These are phyloP conservation scores for Purshia tridentata DNA, from an alignment of 306 rosid genomes.

Conservation along the genomic window DNA sequence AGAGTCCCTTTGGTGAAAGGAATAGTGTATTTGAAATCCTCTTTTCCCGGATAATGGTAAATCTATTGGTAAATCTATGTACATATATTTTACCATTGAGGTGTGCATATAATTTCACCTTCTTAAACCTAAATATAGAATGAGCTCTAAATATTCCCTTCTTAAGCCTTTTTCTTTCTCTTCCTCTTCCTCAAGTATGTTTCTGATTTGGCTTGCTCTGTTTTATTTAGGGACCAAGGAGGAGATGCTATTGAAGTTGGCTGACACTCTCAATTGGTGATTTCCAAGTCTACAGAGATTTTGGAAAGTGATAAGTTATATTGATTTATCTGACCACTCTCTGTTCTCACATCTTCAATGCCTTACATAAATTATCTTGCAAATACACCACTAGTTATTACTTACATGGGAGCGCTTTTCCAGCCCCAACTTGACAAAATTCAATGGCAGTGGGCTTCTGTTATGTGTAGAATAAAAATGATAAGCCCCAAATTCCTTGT, in stretches of 20 bases:
- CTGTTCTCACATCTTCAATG: constrained; percentile 1
- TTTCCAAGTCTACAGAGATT: constrained; percentile 30
- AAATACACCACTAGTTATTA: constrained; percentile 1
- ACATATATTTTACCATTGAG: neutral
- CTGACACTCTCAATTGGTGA: constrained; percentile 25
- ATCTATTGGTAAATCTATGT: neutral
- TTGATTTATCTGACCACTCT: constrained; percentile 3
- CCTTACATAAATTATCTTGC: constrained; percentile 15
- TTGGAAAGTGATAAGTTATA: constrained; percentile 20
- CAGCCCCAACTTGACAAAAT: constrained; percentile 28
- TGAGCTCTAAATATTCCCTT: neutral
- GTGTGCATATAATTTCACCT: neutral
- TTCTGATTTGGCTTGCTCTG: constrained; percentile 3
- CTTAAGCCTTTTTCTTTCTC: neutral
- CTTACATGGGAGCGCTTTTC: constrained; percentile 12
- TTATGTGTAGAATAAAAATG: constrained; percentile 51
- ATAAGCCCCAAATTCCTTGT: constrained; percentile 45
- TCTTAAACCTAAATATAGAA: too few relatives aligned
- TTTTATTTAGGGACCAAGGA: constrained; percentile 30
- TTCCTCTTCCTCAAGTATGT: neutral
- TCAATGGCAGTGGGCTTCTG: constrained; percentile 35
- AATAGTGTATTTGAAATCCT: neutral
- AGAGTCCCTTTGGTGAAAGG: neutral
- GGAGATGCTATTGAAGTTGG: constrained; percentile 34
- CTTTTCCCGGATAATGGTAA: neutral